Conservation (phyloP, 768 basidiomycete species). For the Mycena amicta region DNA sequence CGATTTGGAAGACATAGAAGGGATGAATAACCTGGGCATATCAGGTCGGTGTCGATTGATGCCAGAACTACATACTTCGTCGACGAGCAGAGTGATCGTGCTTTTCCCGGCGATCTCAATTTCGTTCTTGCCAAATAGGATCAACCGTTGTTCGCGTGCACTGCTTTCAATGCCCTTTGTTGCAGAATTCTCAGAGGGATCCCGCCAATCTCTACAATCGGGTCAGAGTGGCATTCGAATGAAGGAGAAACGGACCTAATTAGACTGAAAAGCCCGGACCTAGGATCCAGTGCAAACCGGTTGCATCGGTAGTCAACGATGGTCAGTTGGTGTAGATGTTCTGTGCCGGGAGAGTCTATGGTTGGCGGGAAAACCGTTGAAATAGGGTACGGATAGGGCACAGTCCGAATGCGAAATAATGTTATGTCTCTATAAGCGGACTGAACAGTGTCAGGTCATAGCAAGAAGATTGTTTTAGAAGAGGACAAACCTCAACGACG, state of each 20-base stretch:
- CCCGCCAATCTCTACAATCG: conserved; percentile 81
- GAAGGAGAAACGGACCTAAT: conserved; percentile 57
- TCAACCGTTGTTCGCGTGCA: conserved; percentile 63
- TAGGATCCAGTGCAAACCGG: conserved; percentile 84
- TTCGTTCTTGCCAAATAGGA: conserved; percentile 81
- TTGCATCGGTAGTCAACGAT: conserved; percentile 92
- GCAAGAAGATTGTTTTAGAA: conserved; percentile 3
- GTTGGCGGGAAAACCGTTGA: conserved; percentile 73
- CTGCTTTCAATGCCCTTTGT: conserved; percentile 60
- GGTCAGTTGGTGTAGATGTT: conserved; percentile 41
- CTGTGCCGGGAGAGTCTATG: conserved; percentile 12
- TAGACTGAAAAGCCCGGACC: conserved; percentile 79
- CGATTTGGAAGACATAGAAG: conserved; percentile 98
- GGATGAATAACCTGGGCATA: conserved; percentile 81
- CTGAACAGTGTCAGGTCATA: conserved; percentile 45
- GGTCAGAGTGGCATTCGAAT: conserved; percentile 5
- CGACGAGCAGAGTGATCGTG: conserved; percentile 72
- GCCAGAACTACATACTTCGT: conserved; percentile 66
- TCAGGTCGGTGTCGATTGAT: not conserved
- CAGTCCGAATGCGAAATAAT: conserved; percentile 66
- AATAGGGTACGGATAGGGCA: conserved; percentile 77
- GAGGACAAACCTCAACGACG: conserved; percentile 79
- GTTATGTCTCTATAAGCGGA: conserved; percentile 83
- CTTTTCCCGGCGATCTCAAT: conserved; percentile 93
- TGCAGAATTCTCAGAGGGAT: conserved; percentile 64